Base-by-base conservation (phyloP, 2,329 filamentous ascomycete species). In the Microascus cirrosus region DNA sequence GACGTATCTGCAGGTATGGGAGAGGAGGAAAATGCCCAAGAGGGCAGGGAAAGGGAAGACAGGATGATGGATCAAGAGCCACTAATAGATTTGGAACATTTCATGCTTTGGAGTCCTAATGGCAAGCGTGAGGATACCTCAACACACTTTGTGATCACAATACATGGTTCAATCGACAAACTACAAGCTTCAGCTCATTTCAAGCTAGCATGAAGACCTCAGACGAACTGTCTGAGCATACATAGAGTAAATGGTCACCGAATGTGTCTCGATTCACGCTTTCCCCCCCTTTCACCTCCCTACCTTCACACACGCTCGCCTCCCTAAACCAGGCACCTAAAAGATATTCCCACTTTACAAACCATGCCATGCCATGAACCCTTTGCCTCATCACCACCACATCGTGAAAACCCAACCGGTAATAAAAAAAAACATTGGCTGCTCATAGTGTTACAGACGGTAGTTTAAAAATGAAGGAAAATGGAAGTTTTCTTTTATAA, bases 1-100 rank as follows among this genome's bases (percentile, higher is more conserved):
- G 78, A 89, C 89, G 58, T 97, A 97, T 76, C 73, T 97, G 59
- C 95, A 97, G 81, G 84, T 99, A 52, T 97, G 94, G 94, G 94
- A 97, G 76, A 80, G 88, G 70, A 82, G 91, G 71, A 86, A 82
- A 67, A 48, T 22, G 22, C 69, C 73, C 15, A 74, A 70, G 63
- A 50, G 22, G 45, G 45, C 39, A 18, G 65, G 63, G 5, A 74
- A 72, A 64, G 66, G 63, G 11, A 74, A 72, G 65, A 69, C 68
- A 45, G 79, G 51, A 42, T 13, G 15, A 13, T 5, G 36, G 36
- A n/a, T 24, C 8, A 22, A 4, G 45, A 20, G 22, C 5, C 18
- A 24, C 20, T 2, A 24, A 50, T 24, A 24, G 45, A 50, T 24
- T 22, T 50, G 18, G 22, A 12, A 22, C 7, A 20, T 24, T n/a